Base-by-base conservation (phyloP, 1,139 yeast species). In the Pneumocystis oryctolagi region DNA sequence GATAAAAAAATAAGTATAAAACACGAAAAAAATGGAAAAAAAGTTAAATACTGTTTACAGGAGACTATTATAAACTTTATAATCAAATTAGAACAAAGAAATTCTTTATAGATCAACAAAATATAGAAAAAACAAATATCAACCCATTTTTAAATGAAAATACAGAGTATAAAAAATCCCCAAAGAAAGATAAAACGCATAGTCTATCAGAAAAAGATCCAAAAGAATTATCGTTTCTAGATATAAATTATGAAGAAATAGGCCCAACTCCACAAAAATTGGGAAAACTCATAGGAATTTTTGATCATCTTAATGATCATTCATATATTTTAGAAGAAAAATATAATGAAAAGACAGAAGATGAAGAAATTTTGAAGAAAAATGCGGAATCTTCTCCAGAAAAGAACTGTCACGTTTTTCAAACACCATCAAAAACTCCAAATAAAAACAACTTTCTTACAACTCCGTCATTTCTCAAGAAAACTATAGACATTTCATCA, bases 101-200 rank as follows among this genome's bases (percentile, higher is more conserved):
- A 57, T 82, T 83, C 71, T 79, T 14, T 34, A 78, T 67, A 70
- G 73, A 61, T 82, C 81, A 68, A 74, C 73, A 65, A 67, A 68
- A 58, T 68, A 72, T 64, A 76, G 76, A 67, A 64, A 63, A 60
- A 61, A 47, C 25, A 58, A 60, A 65, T 25, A 47, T 60, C 58
- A 34, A 42, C 6, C 30, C 25, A 20, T 25, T 35, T 8, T 42
- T 5, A 20, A 18, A 25, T 20, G 14, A 42, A 42, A 42, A 25
- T 1, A 5, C 5, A 25, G 12, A 12, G 20, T 16, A 25, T 1
- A 25, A 25, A 4, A 2, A 28, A 25, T 37, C 3, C 16, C 9
- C 3, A 47, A 9, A 47, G 9, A 12, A 14, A 25, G 5, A 25
- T 5, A 2, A 47, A 1, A 47, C 1, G 12, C n/a, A 25, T 32